Evolutionary conservation across 2,329 filamentous ascomycete genomes (phyloP), one percentile per base, ranked within the genome.

Genomic region (Fusarium vanettenii): DNA sequence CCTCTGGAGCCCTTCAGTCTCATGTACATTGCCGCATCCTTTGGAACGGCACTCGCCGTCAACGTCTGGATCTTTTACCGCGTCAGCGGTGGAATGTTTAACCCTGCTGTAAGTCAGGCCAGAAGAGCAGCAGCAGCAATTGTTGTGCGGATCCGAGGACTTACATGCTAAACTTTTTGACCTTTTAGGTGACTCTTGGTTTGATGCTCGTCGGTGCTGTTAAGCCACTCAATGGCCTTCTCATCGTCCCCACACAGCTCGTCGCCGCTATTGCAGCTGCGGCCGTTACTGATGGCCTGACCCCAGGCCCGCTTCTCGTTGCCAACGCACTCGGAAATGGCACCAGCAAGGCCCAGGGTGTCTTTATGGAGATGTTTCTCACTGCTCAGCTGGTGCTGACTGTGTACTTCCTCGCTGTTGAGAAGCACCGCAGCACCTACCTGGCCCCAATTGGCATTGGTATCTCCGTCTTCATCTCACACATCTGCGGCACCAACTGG

Each of bases 371-470:
- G 81, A 88, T 91, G 84, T 91, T 93, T 76, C 84, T 92, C 41
- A 93, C 91, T 0, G 84, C 89, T 0, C 87, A 92, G 78, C 85
- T 93, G 11, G 87, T 92, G 9, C 85, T 93, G 63, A 88, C 91
- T 4, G 89, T 93, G 33, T 89, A 91, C 80, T 92, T 94, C 89
- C 86, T 94, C 52, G 92, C 92, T 0, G 89, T 90, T 5, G 92
- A 94, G 80, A 94, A 95, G 83, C 92, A 94, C 81, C 91, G 91
- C 52, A 90, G 90, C 3, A 95, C 93, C 0, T 94, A 88, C 79
- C 83, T 94, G 2, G 93, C 93, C 0, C 93, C 93, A 0, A 84
- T 95, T 5, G 92, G 91, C 14, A 94, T 95, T 75, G 93, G 93
- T 1, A 82, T 94, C 3, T 86, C 92, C 0, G 87, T 95, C 63